phyloP scores from a whole-genome alignment of 179 eudicot genomes.

The Heliamphora pulchella region DNA sequence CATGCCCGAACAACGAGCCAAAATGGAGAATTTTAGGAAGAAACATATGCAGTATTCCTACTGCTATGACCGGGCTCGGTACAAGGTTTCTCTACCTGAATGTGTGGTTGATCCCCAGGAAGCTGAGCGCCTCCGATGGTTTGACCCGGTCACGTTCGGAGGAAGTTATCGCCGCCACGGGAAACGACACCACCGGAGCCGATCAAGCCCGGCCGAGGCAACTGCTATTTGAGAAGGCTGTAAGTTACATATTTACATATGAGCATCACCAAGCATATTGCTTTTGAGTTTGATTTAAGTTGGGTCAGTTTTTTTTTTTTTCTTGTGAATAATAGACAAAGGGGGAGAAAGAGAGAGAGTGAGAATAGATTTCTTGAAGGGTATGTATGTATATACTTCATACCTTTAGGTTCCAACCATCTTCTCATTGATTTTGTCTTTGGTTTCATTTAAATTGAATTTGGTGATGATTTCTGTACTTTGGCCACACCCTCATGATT shows the following conservation, averaged over 20 bases:
- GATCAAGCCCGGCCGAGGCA: constrained; percentile 22
- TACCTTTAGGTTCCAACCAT: constrained; percentile 4
- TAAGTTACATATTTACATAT: background rate
- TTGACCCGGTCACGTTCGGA: constrained; percentile 71
- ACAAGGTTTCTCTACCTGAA: constrained; percentile 55
- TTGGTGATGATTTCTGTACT: constrained; percentile 19
- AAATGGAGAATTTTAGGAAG: constrained; percentile 57
- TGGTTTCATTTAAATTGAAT: constrained; percentile 7
- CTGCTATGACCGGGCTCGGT: constrained; percentile 64
- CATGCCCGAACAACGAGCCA: constrained; percentile 37
- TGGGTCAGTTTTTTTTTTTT: constrained; percentile 6
- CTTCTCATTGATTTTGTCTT: constrained; percentile 3
- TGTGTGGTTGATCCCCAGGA: constrained; percentile 55
- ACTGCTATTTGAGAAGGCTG: constrained; percentile 28
- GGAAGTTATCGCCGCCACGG: constrained; percentile 41
- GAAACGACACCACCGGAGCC: constrained; percentile 39
- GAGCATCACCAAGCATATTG: background rate
- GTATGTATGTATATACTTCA: constrained; percentile 18
- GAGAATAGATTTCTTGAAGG: constrained; percentile 8
- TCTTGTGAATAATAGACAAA: constrained; percentile 13
- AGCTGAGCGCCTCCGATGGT: constrained; percentile 55
- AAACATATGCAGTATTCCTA: constrained; percentile 83
- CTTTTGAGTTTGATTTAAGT: background rate
- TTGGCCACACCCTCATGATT: constrained; percentile 9
- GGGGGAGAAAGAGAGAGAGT: background rate